Evolutionary conservation across 441 rosid genomes (phyloP).

Genomic region (Euphorbia schlechtendalii): DNA sequence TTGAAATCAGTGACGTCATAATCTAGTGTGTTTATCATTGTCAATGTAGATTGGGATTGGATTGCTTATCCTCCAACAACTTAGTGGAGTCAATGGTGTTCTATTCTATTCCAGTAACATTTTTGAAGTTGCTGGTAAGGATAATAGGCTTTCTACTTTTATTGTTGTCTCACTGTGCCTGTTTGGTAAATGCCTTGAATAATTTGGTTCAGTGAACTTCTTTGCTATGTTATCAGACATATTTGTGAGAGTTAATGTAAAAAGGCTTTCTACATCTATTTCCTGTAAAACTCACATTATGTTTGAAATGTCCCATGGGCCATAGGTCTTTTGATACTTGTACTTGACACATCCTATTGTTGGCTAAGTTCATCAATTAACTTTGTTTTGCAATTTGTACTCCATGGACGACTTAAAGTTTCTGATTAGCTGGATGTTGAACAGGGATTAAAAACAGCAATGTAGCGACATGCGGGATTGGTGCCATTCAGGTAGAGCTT

Average conservation of each 20-base stretch:
- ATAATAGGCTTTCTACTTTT: conserved; percentile 6
- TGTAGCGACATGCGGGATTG: conserved; percentile 73
- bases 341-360: background rate
- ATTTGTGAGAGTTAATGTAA: too few relatives aligned
- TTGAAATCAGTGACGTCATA: background rate
- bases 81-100: conserved; percentile 75
- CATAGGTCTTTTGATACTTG: background rate
- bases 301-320: background rate
- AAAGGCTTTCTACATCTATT: background rate
- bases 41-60: conserved; percentile 71
- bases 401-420: conserved; percentile 8
- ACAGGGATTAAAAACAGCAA: conserved; percentile 78
- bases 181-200: background rate
- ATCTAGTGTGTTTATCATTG: conserved; percentile 14
- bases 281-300: background rate
- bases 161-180: background rate
- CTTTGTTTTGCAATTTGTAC: background rate
- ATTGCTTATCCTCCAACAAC: conserved; percentile 69
- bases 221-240: background rate
- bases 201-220: background rate
- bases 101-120: conserved; percentile 77
- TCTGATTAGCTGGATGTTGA: conserved; percentile 19
- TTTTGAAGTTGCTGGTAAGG: conserved; percentile 64
- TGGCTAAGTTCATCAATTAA: background rate
- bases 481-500: conserved; percentile 72